Evolutionary conservation across 768 basidiomycete genomes (phyloP), one percentile per base, ranked within the genome.

Genomic region (Cystobasidium tubakii): DNA sequence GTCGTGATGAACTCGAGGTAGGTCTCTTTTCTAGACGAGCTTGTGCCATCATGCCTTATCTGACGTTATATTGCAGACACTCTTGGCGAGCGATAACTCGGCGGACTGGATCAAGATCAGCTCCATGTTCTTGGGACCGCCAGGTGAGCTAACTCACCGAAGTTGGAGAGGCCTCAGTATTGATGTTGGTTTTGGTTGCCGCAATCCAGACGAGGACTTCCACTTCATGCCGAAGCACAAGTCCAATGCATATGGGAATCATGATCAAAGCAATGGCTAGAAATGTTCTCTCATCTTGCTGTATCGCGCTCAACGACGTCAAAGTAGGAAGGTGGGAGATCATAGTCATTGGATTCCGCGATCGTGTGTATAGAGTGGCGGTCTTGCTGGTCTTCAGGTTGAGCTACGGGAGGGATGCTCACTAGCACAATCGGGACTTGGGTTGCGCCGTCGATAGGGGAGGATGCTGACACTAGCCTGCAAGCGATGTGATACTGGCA

Each of bases 191-290:
- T n/a, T n/a, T n/a, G n/a, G n/a, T n/a, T n/a, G n/a, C n/a, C n/a
- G n/a, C n/a, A n/a, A n/a, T 43, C 19, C 65, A 67, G 66, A 43
- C 15, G 29, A 43, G 3, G 34, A 54, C 15, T 75, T 57, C 39
- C 82, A 83, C 7, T 98, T 96, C 82, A 87, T 86, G 17, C 92
- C 94, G 1, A 98, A 96, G 81, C 94, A 98, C 82, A 94, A 91
- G 82, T 93, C 91, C 76, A 97, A 96, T 80, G 76, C 81, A n/a
- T 74, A 74, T 34, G 73, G 33, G 4, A 54, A 23, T n/a, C 42
- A 66, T 25, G 73, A 50, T 50, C 46, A 43, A 44, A 44, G 65
- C 33, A 69, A 57, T 27, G 73, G 69, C 23, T 57, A 57, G 50
- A 12, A 15, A 23, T 62, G 25, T 33, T 33, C 42, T 6, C 12